These are phyloP conservation scores for Suhomyces ambrosiae DNA, from an alignment of 1,139 yeast species.

Conservation along the genomic window DNA sequence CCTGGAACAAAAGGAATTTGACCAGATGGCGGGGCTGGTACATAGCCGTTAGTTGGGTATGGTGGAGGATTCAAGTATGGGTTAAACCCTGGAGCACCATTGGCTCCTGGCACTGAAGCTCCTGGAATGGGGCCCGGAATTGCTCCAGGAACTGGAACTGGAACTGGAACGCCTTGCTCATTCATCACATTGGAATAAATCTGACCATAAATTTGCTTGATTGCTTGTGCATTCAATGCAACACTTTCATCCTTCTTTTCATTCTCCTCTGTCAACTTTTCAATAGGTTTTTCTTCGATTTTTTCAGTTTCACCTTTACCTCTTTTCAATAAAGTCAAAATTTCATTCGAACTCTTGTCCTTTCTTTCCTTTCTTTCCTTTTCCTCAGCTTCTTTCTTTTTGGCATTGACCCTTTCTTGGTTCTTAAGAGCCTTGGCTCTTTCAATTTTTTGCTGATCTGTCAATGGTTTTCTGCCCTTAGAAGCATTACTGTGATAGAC, in stretches of 20 bases:
- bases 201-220: constrained; percentile 52
- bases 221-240: constrained; percentile 39
- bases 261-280: constrained; percentile 21
- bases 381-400: constrained; percentile 17
- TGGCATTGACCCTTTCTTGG: constrained; percentile 26
- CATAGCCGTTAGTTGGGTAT: constrained; percentile 12
- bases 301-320: constrained; percentile 21
- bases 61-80: constrained; percentile 5
- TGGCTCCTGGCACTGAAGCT: constrained; percentile 12
- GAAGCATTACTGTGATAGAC: constrained; percentile 76
- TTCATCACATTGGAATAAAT: constrained; percentile 48
- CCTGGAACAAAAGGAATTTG: constrained; percentile 28
- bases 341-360: constrained; percentile 25
- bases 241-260: constrained; percentile 31
- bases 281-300: constrained; percentile 10
- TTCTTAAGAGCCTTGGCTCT: constrained; percentile 22
- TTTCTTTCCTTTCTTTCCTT: constrained; percentile 14
- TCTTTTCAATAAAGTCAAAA: constrained; percentile 31
- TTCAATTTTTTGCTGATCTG: constrained; percentile 26
- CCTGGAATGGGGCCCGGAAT: constrained; percentile 2
- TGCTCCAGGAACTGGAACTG: constrained; percentile 11
- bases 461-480: constrained; percentile 38
- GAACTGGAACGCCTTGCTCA: constrained; percentile 29
- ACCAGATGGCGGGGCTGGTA: constrained; percentile 17
- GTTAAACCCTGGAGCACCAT: constrained; percentile 3